phyloP scores from a whole-genome alignment of 2,329 filamentous ascomycete species.

The Aspergillus proliferans region DNA sequence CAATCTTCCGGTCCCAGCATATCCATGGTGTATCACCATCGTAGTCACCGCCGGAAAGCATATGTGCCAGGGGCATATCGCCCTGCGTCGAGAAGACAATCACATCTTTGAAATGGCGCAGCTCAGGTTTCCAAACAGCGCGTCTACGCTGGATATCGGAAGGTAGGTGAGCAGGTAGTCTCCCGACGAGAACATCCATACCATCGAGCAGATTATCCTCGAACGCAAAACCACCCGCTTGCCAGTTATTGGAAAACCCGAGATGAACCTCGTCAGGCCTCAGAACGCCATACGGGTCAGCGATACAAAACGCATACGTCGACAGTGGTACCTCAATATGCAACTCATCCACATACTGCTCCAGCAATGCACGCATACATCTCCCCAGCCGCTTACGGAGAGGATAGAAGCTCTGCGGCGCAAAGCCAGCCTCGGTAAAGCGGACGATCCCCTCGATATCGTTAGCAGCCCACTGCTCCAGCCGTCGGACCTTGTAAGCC shows the following conservation, averaged over 20 bases:
- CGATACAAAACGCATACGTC: slow-evolving; percentile 51
- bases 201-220: slow-evolving; percentile 42
- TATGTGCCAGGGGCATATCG: slow-evolving; percentile 48
- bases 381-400: slow-evolving; percentile 35
- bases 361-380: slow-evolving; percentile 36
- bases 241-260: slow-evolving; percentile 46
- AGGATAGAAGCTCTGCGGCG: slow-evolving; percentile 35
- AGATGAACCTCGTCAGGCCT: slow-evolving; percentile 51
- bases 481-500: slow-evolving; percentile 15
- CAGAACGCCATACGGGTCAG: slow-evolving; percentile 49
- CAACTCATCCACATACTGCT: slow-evolving; percentile 40
- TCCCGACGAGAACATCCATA: slow-evolving; percentile 49
- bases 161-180: slow-evolving; percentile 51
- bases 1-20: slow-evolving; percentile 53
- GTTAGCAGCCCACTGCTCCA: slow-evolving; percentile 32
- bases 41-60: slow-evolving; percentile 60
- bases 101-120: slow-evolving; percentile 52
- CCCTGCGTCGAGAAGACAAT: slow-evolving; percentile 53
- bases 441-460: slow-evolving; percentile 31
- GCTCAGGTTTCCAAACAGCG: slow-evolving; percentile 45
- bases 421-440: slow-evolving; percentile 43
- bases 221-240: slow-evolving; percentile 29
- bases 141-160: slow-evolving; percentile 54
- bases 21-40: slow-evolving; percentile 58
- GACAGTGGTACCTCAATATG: slow-evolving; percentile 46